These are phyloP conservation scores for Sicyos baderoa DNA, from an alignment of 306 rosid genomes.

Conservation along the genomic window DNA sequence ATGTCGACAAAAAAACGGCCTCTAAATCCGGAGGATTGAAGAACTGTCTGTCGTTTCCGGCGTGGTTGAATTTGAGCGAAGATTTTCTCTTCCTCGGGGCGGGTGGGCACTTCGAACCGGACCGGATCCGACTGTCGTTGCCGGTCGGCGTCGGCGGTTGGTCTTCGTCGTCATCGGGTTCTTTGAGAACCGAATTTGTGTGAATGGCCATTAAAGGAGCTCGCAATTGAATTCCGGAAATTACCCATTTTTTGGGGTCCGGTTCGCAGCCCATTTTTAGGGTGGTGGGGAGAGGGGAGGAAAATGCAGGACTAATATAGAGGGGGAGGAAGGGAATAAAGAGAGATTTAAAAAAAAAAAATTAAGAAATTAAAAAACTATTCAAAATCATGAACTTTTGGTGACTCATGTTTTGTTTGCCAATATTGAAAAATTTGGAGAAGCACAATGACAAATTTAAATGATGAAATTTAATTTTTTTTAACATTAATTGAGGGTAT, in stretches of 20 bases:
- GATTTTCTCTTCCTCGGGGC: conserved; percentile 35
- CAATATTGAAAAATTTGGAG: no score
- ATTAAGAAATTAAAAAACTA: no score
- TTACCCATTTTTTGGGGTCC: conserved; percentile 52
- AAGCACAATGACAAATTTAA: no score
- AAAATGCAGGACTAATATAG: background rate
- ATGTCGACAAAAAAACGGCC: conserved; percentile 52
- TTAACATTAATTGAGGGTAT: no score
- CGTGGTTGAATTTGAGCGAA: no score
- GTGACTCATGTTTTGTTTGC: no score
- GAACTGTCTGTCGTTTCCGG: conserved; percentile 40
- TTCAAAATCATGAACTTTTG: no score
- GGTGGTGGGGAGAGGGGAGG: conserved; percentile 11
- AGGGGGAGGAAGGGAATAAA: conserved; percentile 25
- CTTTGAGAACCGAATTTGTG: conserved; percentile 31
- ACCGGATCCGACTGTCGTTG: conserved; percentile 48
- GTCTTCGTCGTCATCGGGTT: background rate
- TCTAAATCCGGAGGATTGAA: conserved; percentile 77
- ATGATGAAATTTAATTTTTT: no score
- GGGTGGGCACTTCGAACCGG: conserved; percentile 59
- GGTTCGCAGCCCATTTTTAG: conserved; percentile 36
- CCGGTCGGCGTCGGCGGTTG: conserved; percentile 60
- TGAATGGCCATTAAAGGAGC: conserved; percentile 55
- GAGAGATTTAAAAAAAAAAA: no score
- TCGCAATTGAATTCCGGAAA: conserved; percentile 51